Base-by-base conservation (phyloP, 192 early-diverging fungal genomes). In the Backusella australiensis region DNA sequence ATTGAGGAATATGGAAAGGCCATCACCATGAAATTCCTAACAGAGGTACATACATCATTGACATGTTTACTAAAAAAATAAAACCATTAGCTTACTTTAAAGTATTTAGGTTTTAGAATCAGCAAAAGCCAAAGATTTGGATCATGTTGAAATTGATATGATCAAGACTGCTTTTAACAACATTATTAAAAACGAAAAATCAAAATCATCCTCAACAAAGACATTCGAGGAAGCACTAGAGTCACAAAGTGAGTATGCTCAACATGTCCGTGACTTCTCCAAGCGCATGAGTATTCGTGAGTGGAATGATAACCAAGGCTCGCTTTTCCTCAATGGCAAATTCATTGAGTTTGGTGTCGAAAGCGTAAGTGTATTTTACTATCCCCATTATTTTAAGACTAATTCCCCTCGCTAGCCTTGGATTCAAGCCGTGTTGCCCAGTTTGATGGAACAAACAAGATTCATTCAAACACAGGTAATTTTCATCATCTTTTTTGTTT, bases 301-400 rank as follows among this genome's bases (percentile, higher is more conserved):
- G 29, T n/a, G 19, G 32, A 63, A 36, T 36, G 34, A 81, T 53
- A 84, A 85, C 12, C 71, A 39, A 0, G 89, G 90, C 8, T 83
- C 86, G 6, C 73, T 90, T 1, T 97, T 96, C 87, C 74, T 93
- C 42, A 97, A 97, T 77, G 96, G 96, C 67, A 93, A 91, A 77
- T 89, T 88, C 74, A 79, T 91, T 73, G 85, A 87, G 14, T 79
- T 93, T 75, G 85, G 80, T 56, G 88, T 90, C n/a, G 87, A 73
- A 42, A 65, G 17, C 9, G 77, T 78, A 78, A 49, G 17, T 34
- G 12, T 29, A 56, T 69, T 32, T 26, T 46, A 42, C 19, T 17
- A 49, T 49, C 46, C 3, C 19, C n/a, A 38, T 39, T 23, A 14
- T 34, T 15, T 69, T 6, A 32, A 34, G n/a, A 65, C 34, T 14